Evolutionary conservation across 2,329 filamentous ascomycete genomes (phyloP).

Genomic region (Penicillium sclerotiorum): DNA sequence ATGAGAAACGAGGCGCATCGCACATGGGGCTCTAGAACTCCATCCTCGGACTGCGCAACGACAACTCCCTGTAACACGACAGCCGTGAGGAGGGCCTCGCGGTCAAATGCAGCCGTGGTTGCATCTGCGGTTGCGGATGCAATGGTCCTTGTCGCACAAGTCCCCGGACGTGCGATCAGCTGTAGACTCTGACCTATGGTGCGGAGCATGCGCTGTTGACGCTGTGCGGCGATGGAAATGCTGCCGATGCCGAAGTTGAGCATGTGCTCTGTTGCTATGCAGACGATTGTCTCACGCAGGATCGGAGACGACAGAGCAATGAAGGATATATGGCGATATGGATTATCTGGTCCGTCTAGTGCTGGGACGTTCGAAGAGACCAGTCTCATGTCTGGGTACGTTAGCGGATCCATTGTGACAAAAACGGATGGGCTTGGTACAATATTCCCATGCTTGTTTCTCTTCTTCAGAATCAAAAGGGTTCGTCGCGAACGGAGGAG

Average conservation of each 20-base stretch:
- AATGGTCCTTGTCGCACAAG: constrained; percentile 1
- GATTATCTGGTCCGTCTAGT: constrained; percentile 26
- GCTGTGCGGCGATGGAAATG: constrained; percentile 22
- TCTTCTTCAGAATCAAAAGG: constrained; percentile 21
- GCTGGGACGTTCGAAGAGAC: constrained; percentile 28
- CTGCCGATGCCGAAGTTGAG: constrained; percentile 26
- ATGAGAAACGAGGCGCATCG: constrained; percentile 27
- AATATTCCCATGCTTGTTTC: constrained; percentile 26
- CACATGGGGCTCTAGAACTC: constrained; percentile 25
- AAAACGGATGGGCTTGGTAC: constrained; percentile 16
- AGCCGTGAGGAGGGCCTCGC: constrained; percentile 23
- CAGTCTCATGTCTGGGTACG: constrained; percentile 28
- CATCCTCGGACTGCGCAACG: constrained; percentile 25
- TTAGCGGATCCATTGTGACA: too few species aligned
- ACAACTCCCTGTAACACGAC: constrained; percentile 25
- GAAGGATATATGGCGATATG: constrained; percentile 26
- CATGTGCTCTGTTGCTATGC: constrained; percentile 30
- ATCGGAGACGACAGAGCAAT: constrained; percentile 24
- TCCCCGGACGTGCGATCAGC: constrained; percentile 5
- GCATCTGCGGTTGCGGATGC: background rate
- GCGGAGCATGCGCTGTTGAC: constrained; percentile 25
- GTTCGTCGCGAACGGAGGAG: constrained; percentile 6
- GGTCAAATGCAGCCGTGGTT: constrained; percentile 12
- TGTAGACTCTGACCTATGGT: constrained; percentile 22
- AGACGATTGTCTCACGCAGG: constrained; percentile 25